These are phyloP conservation scores for Lasiosphaeris hirsuta DNA, from an alignment of 495 filamentous ascomycete species.

Conservation along the genomic window DNA sequence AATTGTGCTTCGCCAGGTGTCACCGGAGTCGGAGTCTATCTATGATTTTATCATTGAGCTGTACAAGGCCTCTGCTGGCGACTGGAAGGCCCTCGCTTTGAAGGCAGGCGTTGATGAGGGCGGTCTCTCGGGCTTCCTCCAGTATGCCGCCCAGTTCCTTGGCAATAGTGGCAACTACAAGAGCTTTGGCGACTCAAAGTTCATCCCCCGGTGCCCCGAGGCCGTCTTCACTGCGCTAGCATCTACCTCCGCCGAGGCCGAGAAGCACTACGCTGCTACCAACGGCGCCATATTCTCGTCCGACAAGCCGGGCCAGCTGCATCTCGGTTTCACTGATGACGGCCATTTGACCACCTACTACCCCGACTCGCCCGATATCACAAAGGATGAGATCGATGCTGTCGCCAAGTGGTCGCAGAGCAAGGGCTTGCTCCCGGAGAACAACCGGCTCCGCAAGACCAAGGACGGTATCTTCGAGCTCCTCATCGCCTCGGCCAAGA, in stretches of 20 bases:
- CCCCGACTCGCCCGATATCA: constrained; percentile 80
- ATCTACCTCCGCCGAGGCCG: constrained; percentile 55
- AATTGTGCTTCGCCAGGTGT: constrained; percentile 82
- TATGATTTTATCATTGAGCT: constrained; percentile 87
- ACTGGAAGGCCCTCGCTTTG: constrained; percentile 69
- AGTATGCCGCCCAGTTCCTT: constrained; percentile 85
- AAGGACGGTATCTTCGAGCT: constrained; percentile 70
- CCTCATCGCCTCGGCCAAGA: constrained; percentile 71
- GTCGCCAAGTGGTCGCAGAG: constrained; percentile 70
- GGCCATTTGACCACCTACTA: constrained; percentile 93
- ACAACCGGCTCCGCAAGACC: constrained; percentile 81
- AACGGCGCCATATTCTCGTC: constrained; percentile 73
- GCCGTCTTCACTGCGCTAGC: constrained; percentile 70
- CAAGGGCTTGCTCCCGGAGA: constrained; percentile 72
- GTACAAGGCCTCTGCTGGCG: constrained; percentile 66
- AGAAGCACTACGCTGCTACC: constrained; percentile 63
- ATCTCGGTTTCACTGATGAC: constrained; percentile 77
- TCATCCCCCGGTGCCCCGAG: constrained; percentile 73
- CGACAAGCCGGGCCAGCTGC: constrained; percentile 64
- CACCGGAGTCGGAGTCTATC: constrained; percentile 84
- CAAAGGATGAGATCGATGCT: constrained; percentile 74
- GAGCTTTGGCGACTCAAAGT: constrained; percentile 91
- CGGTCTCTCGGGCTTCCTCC: constrained; percentile 70
- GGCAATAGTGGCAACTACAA: constrained; percentile 96
- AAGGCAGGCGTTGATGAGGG: constrained; percentile 68